Conservation (phyloP, 148 eudicot species). For the Amaranthus hypochondriacus region DNA sequence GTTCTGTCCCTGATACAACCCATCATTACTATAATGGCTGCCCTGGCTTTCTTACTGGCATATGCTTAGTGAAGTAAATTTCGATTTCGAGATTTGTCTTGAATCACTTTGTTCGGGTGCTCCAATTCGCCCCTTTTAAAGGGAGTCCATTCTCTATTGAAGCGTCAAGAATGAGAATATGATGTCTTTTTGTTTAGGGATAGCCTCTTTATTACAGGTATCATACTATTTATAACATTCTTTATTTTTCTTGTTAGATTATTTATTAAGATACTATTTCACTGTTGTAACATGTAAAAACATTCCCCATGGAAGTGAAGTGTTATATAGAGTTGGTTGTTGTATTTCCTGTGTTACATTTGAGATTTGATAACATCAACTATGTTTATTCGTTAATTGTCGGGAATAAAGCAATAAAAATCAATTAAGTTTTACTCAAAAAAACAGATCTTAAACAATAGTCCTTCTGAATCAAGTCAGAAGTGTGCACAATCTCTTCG, state of each 20-base stretch:
- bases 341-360: constrained; percentile 11
- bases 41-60: constrained; percentile 25
- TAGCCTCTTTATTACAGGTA: constrained; percentile 23
- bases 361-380: neutral
- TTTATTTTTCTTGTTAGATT: constrained; percentile 19
- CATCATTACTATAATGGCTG: constrained; percentile 15
- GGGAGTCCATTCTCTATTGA: constrained; percentile 13
- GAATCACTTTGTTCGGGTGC: constrained; percentile 18
- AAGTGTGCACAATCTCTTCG: neutral
- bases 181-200: constrained; percentile 28
- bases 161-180: constrained; percentile 10
- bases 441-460: neutral
- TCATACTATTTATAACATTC: constrained; percentile 18
- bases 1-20: constrained; percentile 22
- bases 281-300: constrained; percentile 19
- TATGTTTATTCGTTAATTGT: neutral
- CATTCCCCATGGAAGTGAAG: constrained; percentile 13
- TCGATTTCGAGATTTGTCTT: constrained; percentile 4
- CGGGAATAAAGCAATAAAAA: neutral
- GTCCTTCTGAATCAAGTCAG: constrained; percentile 10
- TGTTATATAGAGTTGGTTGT: constrained; percentile 14
- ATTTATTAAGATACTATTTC: constrained; percentile 7
- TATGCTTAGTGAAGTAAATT: constrained; percentile 18
- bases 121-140: constrained; percentile 12
- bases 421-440: neutral